These are phyloP conservation scores for Microcera coccophila DNA, from an alignment of 2,329 filamentous ascomycete genomes.

Conservation along the genomic window DNA sequence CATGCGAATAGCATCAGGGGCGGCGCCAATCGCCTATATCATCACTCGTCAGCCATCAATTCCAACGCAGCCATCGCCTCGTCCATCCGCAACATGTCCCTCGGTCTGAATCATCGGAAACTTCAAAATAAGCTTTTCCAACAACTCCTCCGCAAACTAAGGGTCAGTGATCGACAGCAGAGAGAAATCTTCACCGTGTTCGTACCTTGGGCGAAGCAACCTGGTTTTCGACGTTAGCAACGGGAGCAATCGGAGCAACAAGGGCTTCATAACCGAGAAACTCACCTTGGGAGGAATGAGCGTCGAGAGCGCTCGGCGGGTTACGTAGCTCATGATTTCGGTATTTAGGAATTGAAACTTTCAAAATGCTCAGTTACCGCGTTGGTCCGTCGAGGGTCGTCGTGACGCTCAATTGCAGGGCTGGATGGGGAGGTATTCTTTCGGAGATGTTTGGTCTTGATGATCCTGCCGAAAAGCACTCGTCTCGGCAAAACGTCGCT, in stretches of 20 bases:
- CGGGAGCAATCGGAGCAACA: conserved; percentile 28
- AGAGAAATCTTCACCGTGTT: conserved; percentile 22
- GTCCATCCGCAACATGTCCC: not conserved
- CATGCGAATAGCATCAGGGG: conserved; percentile 96
- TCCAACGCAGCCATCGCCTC: conserved; percentile 1
- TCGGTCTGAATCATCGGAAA: not conserved
- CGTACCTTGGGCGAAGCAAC: conserved; percentile 82
- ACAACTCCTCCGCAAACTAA: not conserved
- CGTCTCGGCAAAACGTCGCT: conserved; percentile 43
- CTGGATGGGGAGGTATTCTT: conserved; percentile 20
- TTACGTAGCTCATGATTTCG: conserved; percentile 85
- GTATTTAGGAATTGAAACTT: conserved; percentile 26
- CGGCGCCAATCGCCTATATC: conserved; percentile 81
- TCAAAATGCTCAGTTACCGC: conserved; percentile 25
- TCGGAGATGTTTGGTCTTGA: conserved; percentile 25
- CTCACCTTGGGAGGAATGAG: conserved; percentile 97
- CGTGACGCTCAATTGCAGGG: conserved; percentile 34
- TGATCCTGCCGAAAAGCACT: conserved; percentile 48
- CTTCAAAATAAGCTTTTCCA: not conserved
- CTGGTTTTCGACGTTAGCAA: conserved; percentile 48
- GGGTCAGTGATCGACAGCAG: not conserved
- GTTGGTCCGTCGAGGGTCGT: conserved; percentile 31
- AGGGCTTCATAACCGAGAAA: conserved; percentile 22
- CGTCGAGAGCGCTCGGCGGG: conserved; percentile 90
- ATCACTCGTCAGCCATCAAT: conserved; percentile 31